Evolutionary conservation across 768 basidiomycete genomes (phyloP).

Genomic region (Phallus indusiatus): DNA sequence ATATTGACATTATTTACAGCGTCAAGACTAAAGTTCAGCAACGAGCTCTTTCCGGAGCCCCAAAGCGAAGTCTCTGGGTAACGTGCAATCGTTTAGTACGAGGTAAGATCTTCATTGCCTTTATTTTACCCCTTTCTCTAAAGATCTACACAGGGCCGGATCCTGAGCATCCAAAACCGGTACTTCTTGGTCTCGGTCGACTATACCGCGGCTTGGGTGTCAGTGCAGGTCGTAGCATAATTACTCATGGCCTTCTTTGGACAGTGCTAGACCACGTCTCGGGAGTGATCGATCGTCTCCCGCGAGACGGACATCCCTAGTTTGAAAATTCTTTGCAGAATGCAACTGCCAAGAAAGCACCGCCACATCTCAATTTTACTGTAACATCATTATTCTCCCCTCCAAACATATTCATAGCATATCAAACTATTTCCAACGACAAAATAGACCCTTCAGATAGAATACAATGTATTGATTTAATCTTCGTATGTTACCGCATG

Average conservation of each 20-base stretch:
- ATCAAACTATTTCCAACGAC: too few species aligned
- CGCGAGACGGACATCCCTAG: slow-evolving; percentile 12
- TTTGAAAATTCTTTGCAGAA: neutral
- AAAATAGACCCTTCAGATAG: too few species aligned
- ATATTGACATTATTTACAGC: slow-evolving; percentile 27
- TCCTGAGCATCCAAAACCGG: slow-evolving; percentile 62
- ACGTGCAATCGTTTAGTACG: slow-evolving; percentile 73
- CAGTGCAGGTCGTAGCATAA: slow-evolving; percentile 83
- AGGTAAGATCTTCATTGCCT: slow-evolving; percentile 40
- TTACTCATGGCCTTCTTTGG: slow-evolving; percentile 91
- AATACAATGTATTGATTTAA: too few species aligned
- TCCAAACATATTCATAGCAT: too few species aligned
- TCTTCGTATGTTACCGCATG: too few species aligned
- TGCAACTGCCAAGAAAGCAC: neutral
- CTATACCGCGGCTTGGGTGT: slow-evolving; percentile 94
- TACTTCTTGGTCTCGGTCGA: slow-evolving; percentile 66
- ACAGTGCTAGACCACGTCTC: slow-evolving; percentile 81
- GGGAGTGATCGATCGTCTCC: slow-evolving; percentile 59
- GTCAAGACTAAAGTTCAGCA: slow-evolving; percentile 97
- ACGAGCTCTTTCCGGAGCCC: slow-evolving; percentile 73
- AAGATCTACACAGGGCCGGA: slow-evolving; percentile 52
- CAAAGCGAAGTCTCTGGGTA: slow-evolving; percentile 58
- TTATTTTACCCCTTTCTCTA: neutral
- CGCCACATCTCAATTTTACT: neutral
- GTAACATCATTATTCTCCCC: too few species aligned